Percentiles rank a stretch among this genome's conserved stretches.
Conservation (phyloP, 2,329 filamentous ascomycete genomes). For the Epichloe bromicola region DNA sequence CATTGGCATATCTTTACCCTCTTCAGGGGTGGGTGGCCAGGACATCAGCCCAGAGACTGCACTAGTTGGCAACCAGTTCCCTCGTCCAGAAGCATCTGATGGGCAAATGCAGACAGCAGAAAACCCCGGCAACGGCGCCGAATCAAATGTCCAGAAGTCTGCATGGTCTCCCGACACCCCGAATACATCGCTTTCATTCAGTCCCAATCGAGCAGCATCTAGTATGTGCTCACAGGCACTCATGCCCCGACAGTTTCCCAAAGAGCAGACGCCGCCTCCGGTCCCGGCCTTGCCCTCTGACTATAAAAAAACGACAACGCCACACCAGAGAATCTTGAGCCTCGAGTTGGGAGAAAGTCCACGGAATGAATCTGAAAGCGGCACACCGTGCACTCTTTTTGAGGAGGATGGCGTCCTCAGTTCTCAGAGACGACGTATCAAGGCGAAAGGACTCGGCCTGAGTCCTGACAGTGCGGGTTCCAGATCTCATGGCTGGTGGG, state of each 20-base stretch:
- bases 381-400: slow-evolving; percentile 49
- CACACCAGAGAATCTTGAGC: slow-evolving; percentile 22
- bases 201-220: slow-evolving; percentile 32
- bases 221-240: slow-evolving; percentile 50
- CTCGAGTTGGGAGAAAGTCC: slow-evolving; percentile 16
- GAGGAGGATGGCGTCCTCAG: slow-evolving; percentile 49
- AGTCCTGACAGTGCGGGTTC: slow-evolving; percentile 39
- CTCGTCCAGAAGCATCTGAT: background rate
- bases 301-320: slow-evolving; percentile 23
- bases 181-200: slow-evolving; percentile 31
- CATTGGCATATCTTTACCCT: slow-evolving; percentile 56
- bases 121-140: background rate
- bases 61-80: slow-evolving; percentile 23
- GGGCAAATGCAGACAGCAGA: background rate
- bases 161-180: slow-evolving; percentile 52
- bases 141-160: slow-evolving; percentile 20
- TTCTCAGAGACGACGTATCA: slow-evolving; percentile 26
- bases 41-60: slow-evolving; percentile 38
- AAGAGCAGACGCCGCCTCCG: slow-evolving; percentile 42
- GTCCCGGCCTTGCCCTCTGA: slow-evolving; percentile 43
- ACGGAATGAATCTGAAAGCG: slow-evolving; percentile 36
- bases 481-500: slow-evolving; percentile 63
- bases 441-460: slow-evolving; percentile 23
- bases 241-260: slow-evolving; percentile 18
- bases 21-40: slow-evolving; percentile 18